A percentile compares a stretch with the other conserved stretches of the same genome.
Conservation (phyloP, 345 rosid genomes). For the Excoecaria agallocha region DNA sequence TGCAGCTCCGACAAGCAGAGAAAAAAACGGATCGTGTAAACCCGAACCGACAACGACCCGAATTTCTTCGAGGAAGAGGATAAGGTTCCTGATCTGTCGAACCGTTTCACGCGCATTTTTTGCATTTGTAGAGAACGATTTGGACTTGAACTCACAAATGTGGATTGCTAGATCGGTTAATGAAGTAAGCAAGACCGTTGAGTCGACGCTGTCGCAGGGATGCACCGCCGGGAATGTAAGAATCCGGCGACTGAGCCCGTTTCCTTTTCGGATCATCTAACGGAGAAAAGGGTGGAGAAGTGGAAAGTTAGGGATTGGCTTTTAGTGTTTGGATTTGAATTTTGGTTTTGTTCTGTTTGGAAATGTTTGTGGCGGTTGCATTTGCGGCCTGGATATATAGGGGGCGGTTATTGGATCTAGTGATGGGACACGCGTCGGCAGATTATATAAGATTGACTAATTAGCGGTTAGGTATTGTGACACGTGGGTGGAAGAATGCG, state of each 20-base stretch:
- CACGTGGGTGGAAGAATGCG: neutral
- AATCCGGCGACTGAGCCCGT: conserved; percentile 54
- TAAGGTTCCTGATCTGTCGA: conserved; percentile 49
- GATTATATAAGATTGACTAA: neutral
- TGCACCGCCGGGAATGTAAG: conserved; percentile 59
- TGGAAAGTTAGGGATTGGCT: conserved; percentile 11
- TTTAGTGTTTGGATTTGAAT: conserved; percentile 9
- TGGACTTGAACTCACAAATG: conserved; percentile 43
- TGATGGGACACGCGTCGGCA: conserved; percentile 17
- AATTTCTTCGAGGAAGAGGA: conserved; percentile 50
- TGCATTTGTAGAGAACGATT: conserved; percentile 42
- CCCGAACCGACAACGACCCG: conserved; percentile 18
- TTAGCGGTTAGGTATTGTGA: neutral
- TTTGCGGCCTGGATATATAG: neutral
- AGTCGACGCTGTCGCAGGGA: conserved; percentile 48
- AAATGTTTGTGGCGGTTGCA: neutral
- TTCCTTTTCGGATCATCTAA: conserved; percentile 36
- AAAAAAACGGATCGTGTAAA: conserved; percentile 32
- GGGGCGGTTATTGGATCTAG: neutral
- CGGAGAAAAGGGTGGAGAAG: neutral
- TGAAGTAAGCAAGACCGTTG: conserved; percentile 49
- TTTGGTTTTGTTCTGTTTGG: conserved; percentile 15
- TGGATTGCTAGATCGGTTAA: conserved; percentile 39
- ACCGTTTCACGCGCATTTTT: conserved; percentile 45
- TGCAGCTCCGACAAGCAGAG: conserved; percentile 70